Conservation (phyloP, 1,284 basidiomycete species). For the Marasmius tenuissimus region DNA sequence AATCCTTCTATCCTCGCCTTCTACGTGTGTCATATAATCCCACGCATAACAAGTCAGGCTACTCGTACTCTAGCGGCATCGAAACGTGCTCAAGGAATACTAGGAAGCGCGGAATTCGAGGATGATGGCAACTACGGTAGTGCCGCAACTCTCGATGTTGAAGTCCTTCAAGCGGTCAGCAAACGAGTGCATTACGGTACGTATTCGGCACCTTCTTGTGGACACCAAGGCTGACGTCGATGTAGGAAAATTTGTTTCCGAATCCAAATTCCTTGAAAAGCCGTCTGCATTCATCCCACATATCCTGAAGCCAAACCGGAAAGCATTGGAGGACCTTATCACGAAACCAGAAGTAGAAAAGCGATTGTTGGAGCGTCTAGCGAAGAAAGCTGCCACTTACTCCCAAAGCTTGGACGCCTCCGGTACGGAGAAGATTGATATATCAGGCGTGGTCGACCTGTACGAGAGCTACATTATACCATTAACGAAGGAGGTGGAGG, state of each 20-base stretch:
- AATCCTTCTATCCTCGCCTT: conserved; percentile 89
- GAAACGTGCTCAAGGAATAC: conserved; percentile 67
- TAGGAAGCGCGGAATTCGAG: conserved; percentile 65
- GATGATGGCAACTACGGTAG: conserved; percentile 99
- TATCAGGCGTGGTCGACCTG: conserved; percentile 88
- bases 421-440: conserved; percentile 76
- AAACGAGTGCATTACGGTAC: conserved; percentile 96
- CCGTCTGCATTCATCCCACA: conserved; percentile 91
- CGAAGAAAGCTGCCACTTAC: conserved; percentile 91
- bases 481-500: conserved; percentile 97
- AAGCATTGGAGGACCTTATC: conserved; percentile 82
- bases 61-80: conserved; percentile 59
- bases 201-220: conserved; percentile 21
- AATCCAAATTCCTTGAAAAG: conserved; percentile 88
- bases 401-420: conserved; percentile 85
- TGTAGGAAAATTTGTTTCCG: conserved; percentile 96
- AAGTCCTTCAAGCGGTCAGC: conserved; percentile 91
- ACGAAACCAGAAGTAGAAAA: conserved; percentile 96
- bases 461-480: conserved; percentile 97
- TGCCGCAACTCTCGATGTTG: conserved; percentile 91
- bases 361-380: conserved; percentile 82
- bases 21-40: conserved; percentile 82
- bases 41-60: conserved; percentile 75
- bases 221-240: conserved; percentile 1
- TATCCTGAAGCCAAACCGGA: conserved; percentile 77